These are phyloP conservation scores for Beta corolliflora DNA, from an alignment of 179 eudicot species.

Conservation along the genomic window DNA sequence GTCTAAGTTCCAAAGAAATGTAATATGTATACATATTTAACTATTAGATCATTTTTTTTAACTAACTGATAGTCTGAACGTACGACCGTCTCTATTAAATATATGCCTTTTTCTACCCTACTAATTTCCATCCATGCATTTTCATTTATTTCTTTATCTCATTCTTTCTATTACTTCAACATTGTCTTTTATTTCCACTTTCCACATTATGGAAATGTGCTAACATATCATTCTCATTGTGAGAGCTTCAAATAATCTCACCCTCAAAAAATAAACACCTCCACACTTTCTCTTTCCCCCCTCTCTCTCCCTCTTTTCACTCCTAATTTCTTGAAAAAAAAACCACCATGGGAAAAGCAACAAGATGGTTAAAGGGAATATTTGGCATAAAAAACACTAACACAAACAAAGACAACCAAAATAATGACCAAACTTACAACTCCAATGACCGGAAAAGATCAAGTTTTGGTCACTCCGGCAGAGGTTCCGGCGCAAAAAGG, in stretches of 20 bases:
- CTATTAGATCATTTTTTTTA: no score
- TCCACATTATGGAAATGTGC: neutral
- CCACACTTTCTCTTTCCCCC: conserved; percentile 3
- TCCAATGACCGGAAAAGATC: conserved; percentile 42
- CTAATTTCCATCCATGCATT: conserved; percentile 5
- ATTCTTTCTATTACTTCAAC: neutral
- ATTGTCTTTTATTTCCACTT: neutral
- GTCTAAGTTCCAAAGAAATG: no score
- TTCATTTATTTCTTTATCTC: neutral
- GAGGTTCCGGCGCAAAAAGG: conserved; percentile 14
- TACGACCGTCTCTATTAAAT: no score
- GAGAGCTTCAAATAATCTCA: neutral
- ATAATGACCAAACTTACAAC: conserved; percentile 12
- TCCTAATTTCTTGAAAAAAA: neutral
- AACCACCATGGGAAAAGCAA: conserved; percentile 67
- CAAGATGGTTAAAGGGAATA: conserved; percentile 72
- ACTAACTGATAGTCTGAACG: no score
- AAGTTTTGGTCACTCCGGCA: conserved; percentile 35
- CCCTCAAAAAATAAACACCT: neutral
- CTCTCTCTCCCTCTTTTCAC: conserved; percentile 8
- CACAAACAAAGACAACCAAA: conserved; percentile 18
- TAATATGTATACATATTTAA: no score
- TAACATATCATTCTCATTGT: conserved; percentile 1
- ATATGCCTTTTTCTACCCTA: neutral
- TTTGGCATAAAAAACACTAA: conserved; percentile 50